phyloP scores from a whole-genome alignment of 352 stramenopile genomes.

The Hyaloperonospora brassicae region DNA sequence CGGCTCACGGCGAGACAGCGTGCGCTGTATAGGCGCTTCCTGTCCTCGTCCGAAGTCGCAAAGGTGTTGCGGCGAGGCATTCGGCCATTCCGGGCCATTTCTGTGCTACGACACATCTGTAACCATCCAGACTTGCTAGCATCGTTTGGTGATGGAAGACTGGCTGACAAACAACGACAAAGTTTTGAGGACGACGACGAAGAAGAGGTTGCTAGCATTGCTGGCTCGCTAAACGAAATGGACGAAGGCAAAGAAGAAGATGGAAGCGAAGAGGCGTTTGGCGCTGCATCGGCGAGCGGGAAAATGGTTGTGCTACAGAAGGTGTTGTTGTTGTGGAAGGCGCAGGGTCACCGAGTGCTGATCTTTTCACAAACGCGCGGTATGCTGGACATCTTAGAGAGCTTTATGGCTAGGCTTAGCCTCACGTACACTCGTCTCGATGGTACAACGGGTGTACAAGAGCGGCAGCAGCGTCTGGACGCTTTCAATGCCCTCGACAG shows the following conservation, averaged over 20 bases:
- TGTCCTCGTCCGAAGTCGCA: conserved; percentile 89
- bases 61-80: conserved; percentile 78
- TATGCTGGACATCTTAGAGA: conserved; percentile 97
- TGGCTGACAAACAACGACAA: conserved; percentile 25
- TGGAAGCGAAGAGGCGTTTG: conserved; percentile 28
- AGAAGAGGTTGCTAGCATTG: conserved; percentile 15
- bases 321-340: conserved; percentile 91
- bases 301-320: conserved; percentile 96
- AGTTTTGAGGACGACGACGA: conserved; percentile 28
- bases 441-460: conserved; percentile 91
- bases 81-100: conserved; percentile 88
- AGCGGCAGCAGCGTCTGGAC: conserved; percentile 92
- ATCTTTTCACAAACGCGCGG: conserved; percentile 96
- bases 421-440: conserved; percentile 94
- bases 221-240: conserved; percentile 11
- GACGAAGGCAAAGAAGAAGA: conserved; percentile 19
- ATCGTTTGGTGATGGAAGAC: conserved; percentile 39
- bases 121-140: conserved; percentile 94
- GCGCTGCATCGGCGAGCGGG: conserved; percentile 73
- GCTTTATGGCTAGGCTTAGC: conserved; percentile 72
- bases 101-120: conserved; percentile 96
- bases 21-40: conserved; percentile 87
- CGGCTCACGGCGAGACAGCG: conserved; percentile 85
- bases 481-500: conserved; percentile 91
- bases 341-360: conserved; percentile 93